Evolutionary conservation across 768 basidiomycete species (phyloP).

Genomic region (Lactifluus echinatus): DNA sequence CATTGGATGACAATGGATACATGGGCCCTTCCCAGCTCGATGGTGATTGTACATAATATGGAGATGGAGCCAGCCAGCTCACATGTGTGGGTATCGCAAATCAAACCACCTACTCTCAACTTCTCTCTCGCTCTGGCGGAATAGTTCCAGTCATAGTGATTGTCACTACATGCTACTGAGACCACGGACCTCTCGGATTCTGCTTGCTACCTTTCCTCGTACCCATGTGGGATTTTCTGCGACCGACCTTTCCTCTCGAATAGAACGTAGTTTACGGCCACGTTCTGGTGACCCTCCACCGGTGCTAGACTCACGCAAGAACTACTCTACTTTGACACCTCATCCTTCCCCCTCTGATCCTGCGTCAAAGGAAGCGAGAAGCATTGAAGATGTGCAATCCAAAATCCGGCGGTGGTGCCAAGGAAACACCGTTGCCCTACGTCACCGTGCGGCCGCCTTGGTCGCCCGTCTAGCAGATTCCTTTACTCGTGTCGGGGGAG

Average conservation of each 20-base stretch:
- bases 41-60: too few species aligned
- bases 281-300: not conserved
- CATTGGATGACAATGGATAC: too few species aligned
- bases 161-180: constrained; percentile 12
- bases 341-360: not conserved
- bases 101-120: not conserved
- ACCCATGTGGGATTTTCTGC: not conserved
- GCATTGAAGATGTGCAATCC: constrained; percentile 1
- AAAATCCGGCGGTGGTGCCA: constrained; percentile 38
- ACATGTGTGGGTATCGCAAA: not conserved
- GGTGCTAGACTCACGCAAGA: not conserved
- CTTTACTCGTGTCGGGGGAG: constrained; percentile 65
- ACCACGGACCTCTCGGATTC: not conserved
- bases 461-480: constrained; percentile 47
- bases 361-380: not conserved
- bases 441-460: constrained; percentile 48
- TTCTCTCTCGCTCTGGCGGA: too few species aligned
- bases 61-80: not conserved
- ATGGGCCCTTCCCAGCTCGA: too few species aligned
- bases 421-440: constrained; percentile 32
- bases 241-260: not conserved
- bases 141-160: not conserved
- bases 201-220: not conserved
- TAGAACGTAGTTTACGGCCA: constrained; percentile 1
- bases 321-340: not conserved